Base-by-base conservation (phyloP, 805 yeast genomes). In the Wickerhamomyces alni region DNA sequence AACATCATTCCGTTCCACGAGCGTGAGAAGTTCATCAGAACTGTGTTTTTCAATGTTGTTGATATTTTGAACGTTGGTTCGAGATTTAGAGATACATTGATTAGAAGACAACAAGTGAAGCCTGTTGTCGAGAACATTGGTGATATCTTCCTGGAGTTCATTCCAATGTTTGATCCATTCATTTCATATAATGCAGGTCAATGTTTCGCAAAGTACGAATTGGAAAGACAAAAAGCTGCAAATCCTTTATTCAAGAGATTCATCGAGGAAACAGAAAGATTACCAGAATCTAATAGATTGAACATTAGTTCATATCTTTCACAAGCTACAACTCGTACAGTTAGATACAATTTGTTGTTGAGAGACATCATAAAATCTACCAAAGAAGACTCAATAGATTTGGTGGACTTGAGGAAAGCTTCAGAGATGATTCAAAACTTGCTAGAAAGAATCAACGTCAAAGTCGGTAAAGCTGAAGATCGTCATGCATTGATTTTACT, bases 241-340 rank as follows among this genome's bases (percentile, higher is more conserved):
- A 93, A 93, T 61, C 82, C 95, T 35, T 75, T 84, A 44, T 91
- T 93, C 67, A 89, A 95, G n/a, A 69, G 93, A 54, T 93, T 93
- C 60, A 86, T 91, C 41, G 95, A 87, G 55, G 96, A 87, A 41
- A 84, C 89, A 5, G 94, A 86, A 52, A 77, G 87, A 54, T 69
- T 83, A 47, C 87, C 87, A 4, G 96, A 86, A 66, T 77, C 87
- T 28, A 75, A 95, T 54, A 86, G 88, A 63, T 77, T 91, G 43
- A 97, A 94, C 62, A 80, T 93, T 39, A 85, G 91, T 19, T 93
- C 98, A 0, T 93, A 88, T 55, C 70, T 93, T 47, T 87, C 96
- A 7, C 94, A 91, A 55, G 97, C 98, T 37, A 89, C 95, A 2
- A 88, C 96, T 13, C 76, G 99, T 58, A 88, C 96, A 25, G 98